Evolutionary conservation across 2,329 filamentous ascomycete species (phyloP), one percentile per base, ranked within the genome.

Genomic region (Aspergillus texensis): DNA sequence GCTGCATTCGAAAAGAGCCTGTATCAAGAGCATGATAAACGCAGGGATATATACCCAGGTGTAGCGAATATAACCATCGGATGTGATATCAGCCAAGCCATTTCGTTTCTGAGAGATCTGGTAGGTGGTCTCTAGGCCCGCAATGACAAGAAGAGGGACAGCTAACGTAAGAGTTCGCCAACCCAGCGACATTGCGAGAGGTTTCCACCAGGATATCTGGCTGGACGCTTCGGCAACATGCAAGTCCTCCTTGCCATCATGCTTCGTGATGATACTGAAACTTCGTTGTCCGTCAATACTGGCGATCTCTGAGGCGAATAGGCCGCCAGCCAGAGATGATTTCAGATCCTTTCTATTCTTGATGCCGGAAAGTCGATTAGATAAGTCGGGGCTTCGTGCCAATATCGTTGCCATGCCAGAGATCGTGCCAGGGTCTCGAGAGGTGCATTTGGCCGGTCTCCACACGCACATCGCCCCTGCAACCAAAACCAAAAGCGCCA

Each of bases 11-110:
- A 67, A 71, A 12, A 69, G 56, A 30, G 67, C 55, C n/a, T 63
- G 65, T 14, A 67, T 53, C 16, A 45, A 48, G 24, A 71, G 62
- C 66, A 71, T 69, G 12, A 68, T 54, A 16, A 70, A 32, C 16
- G 69, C 68, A 1, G 69, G 69, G 21, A 71, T 56, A 32, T 71
- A 71, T 16, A 57, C 58, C 69, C 68, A 71, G 34, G 63, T 58
- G 64, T 67, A 68, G 70, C 68, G 66, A 57, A 57, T 62, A 57
- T 65, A 81, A 24, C 48, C 46, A 32, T 58, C 21, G 9, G 61
- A 62, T 26, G 28, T 24, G 14, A 62, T 43, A 36, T 52, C 48
- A 5, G 36, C 56, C 34, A 62, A 39, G 16, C 61, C 61, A 19
- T 58, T 32, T 9, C 30, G 61, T 6, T 41, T 28, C 14, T 34